phyloP scores from a whole-genome alignment of 768 basidiomycete species.

The Saitozyma podzolica region DNA sequence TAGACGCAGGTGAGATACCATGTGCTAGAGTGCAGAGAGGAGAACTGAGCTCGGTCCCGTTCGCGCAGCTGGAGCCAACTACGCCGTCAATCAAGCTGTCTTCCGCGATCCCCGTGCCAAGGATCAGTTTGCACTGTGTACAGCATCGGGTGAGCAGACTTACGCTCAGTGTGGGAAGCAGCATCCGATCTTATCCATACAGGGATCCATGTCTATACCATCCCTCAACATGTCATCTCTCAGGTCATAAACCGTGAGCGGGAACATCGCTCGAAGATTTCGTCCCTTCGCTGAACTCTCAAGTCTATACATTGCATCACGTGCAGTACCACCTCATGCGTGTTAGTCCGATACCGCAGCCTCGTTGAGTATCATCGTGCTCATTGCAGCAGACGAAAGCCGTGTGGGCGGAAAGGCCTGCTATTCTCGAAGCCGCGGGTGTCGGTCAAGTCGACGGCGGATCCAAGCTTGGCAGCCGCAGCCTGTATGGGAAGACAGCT shows the following conservation, averaged over 20 bases:
- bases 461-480: not conserved
- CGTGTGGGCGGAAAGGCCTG: conserved; percentile 14
- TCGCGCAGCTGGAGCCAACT: conserved; percentile 31
- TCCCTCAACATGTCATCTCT: conserved; percentile 44
- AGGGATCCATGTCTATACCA: conserved; percentile 48
- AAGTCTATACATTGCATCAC: conserved; percentile 24
- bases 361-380: not conserved
- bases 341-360: conserved; percentile 1
- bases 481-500: conserved; percentile 47
- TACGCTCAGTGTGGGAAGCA: too few species aligned
- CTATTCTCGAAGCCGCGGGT: conserved; percentile 18
- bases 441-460: not conserved
- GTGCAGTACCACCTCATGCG: conserved; percentile 14
- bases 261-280: not conserved
- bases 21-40: not conserved
- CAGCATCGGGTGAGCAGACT: conserved; percentile 22
- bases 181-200: not conserved
- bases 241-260: conserved; percentile 37
- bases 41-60: not conserved
- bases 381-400: conserved; percentile 8
- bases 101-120: conserved; percentile 20
- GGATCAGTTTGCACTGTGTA: conserved; percentile 29
- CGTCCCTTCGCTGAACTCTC: not conserved
- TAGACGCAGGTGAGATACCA: conserved; percentile 29
- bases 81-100: conserved; percentile 19